A percentile compares a stretch with the other conserved stretches of the same genome.
phyloP scores from a whole-genome alignment of 208 protist species.

The Angomonas ambiguus region DNA sequence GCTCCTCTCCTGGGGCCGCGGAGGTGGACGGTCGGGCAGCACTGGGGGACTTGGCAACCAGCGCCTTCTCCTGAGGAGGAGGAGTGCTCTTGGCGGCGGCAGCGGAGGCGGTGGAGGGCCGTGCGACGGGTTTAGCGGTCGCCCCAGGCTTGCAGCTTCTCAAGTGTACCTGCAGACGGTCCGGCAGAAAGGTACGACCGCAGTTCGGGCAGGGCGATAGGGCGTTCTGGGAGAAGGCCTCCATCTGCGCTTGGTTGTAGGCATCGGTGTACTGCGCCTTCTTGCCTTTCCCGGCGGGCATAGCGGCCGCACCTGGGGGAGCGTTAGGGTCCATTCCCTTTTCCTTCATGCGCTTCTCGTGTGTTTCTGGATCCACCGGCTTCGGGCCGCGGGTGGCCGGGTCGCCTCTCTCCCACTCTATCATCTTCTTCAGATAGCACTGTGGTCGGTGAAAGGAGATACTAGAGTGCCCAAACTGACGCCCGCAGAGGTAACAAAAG shows the following conservation, averaged over 20 bases:
- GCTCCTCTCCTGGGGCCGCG: not conserved
- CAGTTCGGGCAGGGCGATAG: slow-evolving; percentile 85
- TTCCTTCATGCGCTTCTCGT: slow-evolving; percentile 51
- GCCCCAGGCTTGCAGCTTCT: slow-evolving; percentile 76
- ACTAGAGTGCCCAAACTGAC: slow-evolving; percentile 80
- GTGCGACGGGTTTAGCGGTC: not conserved
- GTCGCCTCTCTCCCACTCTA: slow-evolving; percentile 84
- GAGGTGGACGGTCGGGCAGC: not conserved
- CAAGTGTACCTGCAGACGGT: slow-evolving; percentile 84
- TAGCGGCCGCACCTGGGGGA: not conserved
- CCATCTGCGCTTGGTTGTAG: slow-evolving; percentile 79
- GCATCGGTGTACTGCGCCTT: slow-evolving; percentile 42
- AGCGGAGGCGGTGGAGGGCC: not conserved
- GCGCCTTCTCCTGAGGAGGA: not conserved
- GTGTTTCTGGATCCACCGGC: slow-evolving; percentile 53
- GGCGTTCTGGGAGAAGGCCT: slow-evolving; percentile 64
- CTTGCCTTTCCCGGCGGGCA: not conserved
- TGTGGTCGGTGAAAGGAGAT: slow-evolving; percentile 89
- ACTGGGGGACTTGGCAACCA: not conserved
- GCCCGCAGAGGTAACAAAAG: slow-evolving; percentile 88
- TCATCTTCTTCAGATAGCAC: slow-evolving; percentile 89
- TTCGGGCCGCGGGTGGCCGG: slow-evolving; percentile 63
- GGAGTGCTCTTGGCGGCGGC: not conserved
- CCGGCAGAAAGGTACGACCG: slow-evolving; percentile 87
- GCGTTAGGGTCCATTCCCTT: not conserved